Evolutionary conservation across 768 basidiomycete genomes (phyloP), one percentile per base, ranked within the genome.

Genomic region (Hericium rajendrae): DNA sequence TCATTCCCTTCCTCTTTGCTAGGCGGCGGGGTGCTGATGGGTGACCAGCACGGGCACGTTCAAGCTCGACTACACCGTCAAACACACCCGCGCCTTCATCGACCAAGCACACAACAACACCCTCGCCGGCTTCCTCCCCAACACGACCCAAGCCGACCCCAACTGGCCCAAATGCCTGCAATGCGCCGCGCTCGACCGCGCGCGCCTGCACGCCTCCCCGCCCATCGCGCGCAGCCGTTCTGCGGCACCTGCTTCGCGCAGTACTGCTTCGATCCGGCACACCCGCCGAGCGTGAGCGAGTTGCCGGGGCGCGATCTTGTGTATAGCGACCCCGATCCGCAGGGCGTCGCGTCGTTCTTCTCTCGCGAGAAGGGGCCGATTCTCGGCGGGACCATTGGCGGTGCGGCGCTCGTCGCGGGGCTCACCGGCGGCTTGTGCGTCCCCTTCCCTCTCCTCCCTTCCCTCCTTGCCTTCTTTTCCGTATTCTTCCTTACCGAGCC

Each of bases 161-260:
- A 64, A 78, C 53, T 86, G 77, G 73, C 76, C 83, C 2, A 75
- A 74, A 40, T 92, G 90, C 63, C 73, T 93, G 20, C 81, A 81
- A 65, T 86, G 91, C 67, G 90, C 78, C 59, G 78, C 75, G 62
- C 81, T 71, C 76, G 85, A 72, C 32, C 64, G 69, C 11, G 55
- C 65, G 51, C 58, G 72, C 41, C 60, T 56, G n/a, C 50, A 57
- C 15, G 0, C 49, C 16, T 57, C 58, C 12, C 61, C 65, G 12
- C 22, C 51, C n/a, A 16, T 59, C n/a, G 43, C 60, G 22, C 67
- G 64, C 24, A 68, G 69, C 13, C 59, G 20, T 49, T 66, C 48
- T 70, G 69, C 62, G 16, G 56, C 4, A 26, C 51, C n/a, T 70
- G 69, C 54, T 68, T 70, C 66, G 38, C 49, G 26, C 64, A 66